Conservation (phyloP, 148 eudicot genomes). For the Rhododendron kiyosumense region DNA sequence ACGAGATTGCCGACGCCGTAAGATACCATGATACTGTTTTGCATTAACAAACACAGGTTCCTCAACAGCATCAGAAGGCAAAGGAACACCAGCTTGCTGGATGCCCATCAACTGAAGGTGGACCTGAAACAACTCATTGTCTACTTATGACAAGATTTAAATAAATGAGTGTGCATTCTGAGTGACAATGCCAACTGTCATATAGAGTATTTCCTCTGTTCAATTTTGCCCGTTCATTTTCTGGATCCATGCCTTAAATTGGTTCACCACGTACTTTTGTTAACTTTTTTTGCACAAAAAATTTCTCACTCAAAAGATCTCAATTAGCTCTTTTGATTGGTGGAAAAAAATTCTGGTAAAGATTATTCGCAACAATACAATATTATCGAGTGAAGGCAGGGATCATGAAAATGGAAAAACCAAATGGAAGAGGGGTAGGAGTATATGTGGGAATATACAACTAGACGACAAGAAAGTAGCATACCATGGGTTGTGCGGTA, state of each 20-base stretch:
- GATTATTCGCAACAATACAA: background rate
- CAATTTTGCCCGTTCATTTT: background rate
- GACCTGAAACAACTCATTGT: slow-evolving; percentile 31
- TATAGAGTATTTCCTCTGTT: background rate
- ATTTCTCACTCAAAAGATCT: background rate
- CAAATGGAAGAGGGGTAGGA: background rate
- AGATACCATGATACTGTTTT: slow-evolving; percentile 78
- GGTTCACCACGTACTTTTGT: background rate
- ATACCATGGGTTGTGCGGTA: slow-evolving; percentile 71
- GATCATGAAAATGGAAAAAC: background rate
- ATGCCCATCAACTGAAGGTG: slow-evolving; percentile 77
- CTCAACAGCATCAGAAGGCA: slow-evolving; percentile 69
- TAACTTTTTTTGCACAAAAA: background rate
- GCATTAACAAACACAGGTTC: slow-evolving; percentile 84
- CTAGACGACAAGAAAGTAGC: background rate
- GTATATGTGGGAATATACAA: background rate
- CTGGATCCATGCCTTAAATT: background rate
- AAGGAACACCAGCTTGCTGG: slow-evolving; percentile 70
- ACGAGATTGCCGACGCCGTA: slow-evolving; percentile 76
- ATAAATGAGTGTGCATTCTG: background rate
- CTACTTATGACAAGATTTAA: background rate
- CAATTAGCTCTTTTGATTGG: background rate
- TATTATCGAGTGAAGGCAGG: background rate
- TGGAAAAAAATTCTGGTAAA: background rate
- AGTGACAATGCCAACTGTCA: background rate